Evolutionary conservation across 116 monocot species (phyloP).

Genomic region (Phalaenopsis hybrid): DNA sequence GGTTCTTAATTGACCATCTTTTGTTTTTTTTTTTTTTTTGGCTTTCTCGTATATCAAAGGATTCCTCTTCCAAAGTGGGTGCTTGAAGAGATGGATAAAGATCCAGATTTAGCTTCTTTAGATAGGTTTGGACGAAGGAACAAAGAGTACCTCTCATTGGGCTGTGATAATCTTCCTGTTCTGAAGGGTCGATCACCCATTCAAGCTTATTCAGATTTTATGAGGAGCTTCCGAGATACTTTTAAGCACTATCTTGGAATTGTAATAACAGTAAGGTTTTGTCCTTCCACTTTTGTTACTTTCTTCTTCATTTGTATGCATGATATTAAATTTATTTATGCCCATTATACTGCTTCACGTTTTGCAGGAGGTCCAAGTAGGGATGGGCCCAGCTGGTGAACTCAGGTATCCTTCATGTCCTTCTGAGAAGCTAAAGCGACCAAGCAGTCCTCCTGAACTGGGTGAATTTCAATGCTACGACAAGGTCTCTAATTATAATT

Average conservation of each 20-base stretch:
- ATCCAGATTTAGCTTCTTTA: conserved; percentile 55
- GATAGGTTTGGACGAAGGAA: conserved; percentile 59
- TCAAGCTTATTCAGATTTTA: conserved; percentile 77
- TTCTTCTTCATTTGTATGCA: background rate
- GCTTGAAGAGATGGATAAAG: conserved; percentile 54
- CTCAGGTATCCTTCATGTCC: conserved; percentile 68
- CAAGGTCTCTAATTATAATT: conserved; percentile 30
- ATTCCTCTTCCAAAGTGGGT: conserved; percentile 69
- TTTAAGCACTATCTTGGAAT: conserved; percentile 55
- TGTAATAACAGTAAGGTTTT: conserved; percentile 51
- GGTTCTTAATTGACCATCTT: background rate
- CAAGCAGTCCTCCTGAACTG: conserved; percentile 26
- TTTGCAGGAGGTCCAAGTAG: conserved; percentile 69
- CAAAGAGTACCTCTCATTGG: conserved; percentile 60
- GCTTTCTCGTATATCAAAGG: conserved; percentile 25
- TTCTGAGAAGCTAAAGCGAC: conserved; percentile 31
- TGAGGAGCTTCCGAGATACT: conserved; percentile 64
- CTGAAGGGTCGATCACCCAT: conserved; percentile 59
- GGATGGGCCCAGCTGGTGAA: conserved; percentile 82
- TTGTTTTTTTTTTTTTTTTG: background rate
- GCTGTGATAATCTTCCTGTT: conserved; percentile 63
- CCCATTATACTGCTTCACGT: background rate
- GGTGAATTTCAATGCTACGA: conserved; percentile 84
- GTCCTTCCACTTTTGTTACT: background rate
- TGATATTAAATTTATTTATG: background rate